Percentiles rank a stretch among this genome's conserved stretches.
Conservation (phyloP, 2,329 filamentous ascomycete species). For the Epichloe aotearoae region DNA sequence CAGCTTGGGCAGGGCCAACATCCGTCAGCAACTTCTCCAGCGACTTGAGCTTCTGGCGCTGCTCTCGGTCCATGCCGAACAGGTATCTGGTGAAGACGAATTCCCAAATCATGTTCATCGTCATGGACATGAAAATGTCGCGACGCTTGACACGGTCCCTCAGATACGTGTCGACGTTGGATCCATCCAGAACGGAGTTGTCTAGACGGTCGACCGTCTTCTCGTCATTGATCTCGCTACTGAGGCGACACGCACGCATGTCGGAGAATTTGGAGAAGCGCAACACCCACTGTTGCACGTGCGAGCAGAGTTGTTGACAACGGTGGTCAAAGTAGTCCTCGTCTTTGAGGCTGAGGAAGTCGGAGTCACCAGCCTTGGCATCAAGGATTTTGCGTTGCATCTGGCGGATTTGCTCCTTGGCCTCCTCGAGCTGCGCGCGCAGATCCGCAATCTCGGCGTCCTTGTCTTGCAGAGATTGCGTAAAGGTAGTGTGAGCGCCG, state of each 20-base stretch:
- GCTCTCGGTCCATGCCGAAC: constrained; percentile 96
- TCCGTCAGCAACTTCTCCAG: constrained; percentile 86
- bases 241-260: constrained; percentile 72
- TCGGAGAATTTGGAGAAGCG: constrained; percentile 98
- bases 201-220: constrained; percentile 90
- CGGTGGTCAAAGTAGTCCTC: constrained; percentile 93
- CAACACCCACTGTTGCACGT: constrained; percentile 94
- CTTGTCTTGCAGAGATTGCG: constrained; percentile 60
- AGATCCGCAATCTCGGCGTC: constrained; percentile 72
- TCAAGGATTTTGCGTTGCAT: constrained; percentile 41
- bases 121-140: constrained; percentile 96
- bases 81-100: constrained; percentile 96
- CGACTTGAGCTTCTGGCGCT: constrained; percentile 92
- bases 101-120: constrained; percentile 99
- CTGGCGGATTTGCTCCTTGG: constrained; percentile 47
- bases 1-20: constrained; percentile 75
- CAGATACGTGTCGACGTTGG: constrained; percentile 80
- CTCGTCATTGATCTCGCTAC: constrained; percentile 75
- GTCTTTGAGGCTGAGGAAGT: constrained; percentile 69
- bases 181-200: constrained; percentile 86
- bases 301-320: constrained; percentile 88
- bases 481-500: constrained; percentile 47
- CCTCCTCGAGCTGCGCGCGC: constrained; percentile 62
- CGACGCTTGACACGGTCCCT: constrained; percentile 76
- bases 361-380: constrained; percentile 46